Evolutionary conservation across 179 eudicot genomes (phyloP).

Genomic region (Heliamphora pulchella): DNA sequence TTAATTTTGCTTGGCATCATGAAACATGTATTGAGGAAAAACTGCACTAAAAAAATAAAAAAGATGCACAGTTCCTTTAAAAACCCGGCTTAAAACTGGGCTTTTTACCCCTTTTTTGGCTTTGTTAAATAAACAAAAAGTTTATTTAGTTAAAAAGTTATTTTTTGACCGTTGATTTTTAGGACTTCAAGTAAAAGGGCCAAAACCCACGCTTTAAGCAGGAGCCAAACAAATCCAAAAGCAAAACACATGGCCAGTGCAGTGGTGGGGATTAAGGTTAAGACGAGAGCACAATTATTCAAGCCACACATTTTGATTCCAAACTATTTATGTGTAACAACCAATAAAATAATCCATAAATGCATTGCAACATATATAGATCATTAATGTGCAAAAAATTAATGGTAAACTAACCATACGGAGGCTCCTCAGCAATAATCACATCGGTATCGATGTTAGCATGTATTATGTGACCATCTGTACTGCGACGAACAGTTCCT

Average conservation of each 20-base stretch:
- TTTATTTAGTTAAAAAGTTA: too few species aligned
- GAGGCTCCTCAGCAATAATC: conserved; percentile 95
- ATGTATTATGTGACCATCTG: conserved; percentile 97
- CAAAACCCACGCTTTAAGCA: too few species aligned
- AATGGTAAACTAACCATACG: conserved; percentile 52
- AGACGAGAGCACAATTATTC: neutral
- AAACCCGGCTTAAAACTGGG: too few species aligned
- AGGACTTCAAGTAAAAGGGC: too few species aligned
- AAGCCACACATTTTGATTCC: neutral
- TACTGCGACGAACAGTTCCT: conserved; percentile 95
- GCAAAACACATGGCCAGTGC: too few species aligned
- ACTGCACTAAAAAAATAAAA: neutral
- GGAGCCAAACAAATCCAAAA: too few species aligned
- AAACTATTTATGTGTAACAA: neutral
- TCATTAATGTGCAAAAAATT: neutral
- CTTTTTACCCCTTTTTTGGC: too few species aligned
- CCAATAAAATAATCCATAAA: neutral
- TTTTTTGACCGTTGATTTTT: too few species aligned
- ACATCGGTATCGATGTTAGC: conserved; percentile 98
- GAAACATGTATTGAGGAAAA: neutral
- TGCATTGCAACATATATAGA: neutral
- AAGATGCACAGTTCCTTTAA: too few species aligned
- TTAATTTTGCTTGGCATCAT: neutral
- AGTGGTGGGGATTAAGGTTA: neutral
- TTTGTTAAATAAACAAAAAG: too few species aligned